Evolutionary conservation across 495 filamentous ascomycete species (phyloP).

Genomic region (Penicillium ochrochloron): DNA sequence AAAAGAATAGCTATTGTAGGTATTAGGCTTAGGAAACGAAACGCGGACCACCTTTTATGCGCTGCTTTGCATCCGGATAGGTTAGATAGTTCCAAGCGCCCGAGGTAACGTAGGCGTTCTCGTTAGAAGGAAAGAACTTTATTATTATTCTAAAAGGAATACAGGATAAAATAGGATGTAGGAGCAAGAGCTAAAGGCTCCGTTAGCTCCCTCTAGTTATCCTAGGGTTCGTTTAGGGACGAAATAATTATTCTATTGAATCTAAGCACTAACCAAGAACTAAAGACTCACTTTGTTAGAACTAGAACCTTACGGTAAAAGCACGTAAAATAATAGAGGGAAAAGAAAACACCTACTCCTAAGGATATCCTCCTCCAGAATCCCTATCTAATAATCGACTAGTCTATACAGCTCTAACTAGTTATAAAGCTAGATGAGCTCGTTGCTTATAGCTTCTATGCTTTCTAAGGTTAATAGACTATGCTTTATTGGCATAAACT

Average conservation of each 20-base stretch:
- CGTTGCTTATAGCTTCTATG: background rate
- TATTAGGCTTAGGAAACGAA: no score
- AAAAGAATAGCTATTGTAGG: background rate
- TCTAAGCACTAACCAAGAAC: background rate
- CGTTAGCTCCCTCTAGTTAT: background rate
- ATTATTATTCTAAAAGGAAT: background rate
- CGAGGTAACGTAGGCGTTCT: no score
- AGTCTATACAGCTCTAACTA: background rate
- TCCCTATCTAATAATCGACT: background rate
- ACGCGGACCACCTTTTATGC: no score
- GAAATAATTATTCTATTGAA: background rate
- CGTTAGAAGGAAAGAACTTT: background rate
- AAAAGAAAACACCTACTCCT: background rate
- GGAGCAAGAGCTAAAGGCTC: background rate
- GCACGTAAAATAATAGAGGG: background rate
- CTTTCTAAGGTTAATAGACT: background rate
- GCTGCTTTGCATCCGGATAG: no score
- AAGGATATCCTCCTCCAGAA: background rate
- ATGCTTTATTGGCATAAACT: background rate
- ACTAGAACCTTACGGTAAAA: background rate
- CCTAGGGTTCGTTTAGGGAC: background rate
- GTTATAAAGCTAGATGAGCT: background rate
- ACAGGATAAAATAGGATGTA: background rate
- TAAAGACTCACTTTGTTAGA: background rate
- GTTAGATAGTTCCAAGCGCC: no score